Conservation (phyloP, 495 filamentous ascomycete genomes). For the Penicillium canescens region DNA sequence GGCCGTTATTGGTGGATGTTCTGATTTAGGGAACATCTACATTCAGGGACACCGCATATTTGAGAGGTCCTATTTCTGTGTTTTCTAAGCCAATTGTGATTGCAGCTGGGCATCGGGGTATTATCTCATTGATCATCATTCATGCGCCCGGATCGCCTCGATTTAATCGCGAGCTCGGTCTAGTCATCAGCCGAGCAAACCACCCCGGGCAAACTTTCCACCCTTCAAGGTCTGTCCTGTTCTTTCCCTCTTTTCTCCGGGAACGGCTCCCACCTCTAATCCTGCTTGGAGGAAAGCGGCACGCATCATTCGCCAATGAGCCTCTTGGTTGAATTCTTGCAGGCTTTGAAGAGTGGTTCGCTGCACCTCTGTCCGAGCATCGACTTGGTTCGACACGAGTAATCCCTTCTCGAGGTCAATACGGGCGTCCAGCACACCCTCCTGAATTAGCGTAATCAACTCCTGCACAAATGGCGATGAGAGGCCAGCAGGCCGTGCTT, state of each 20-base stretch:
- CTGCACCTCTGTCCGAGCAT: constrained; percentile 69
- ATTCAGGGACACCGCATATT: neutral
- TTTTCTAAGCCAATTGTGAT: neutral
- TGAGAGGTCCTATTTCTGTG: neutral
- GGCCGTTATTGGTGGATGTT: neutral
- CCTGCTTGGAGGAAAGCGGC: constrained; percentile 74
- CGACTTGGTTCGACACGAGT: constrained; percentile 66
- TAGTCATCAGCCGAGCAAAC: neutral
- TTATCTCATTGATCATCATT: constrained; percentile 25
- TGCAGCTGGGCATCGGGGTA: constrained; percentile 12
- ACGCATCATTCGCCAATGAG: constrained; percentile 71
- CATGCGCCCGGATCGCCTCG: constrained; percentile 2
- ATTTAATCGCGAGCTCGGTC: neutral
- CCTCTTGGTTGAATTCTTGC: constrained; percentile 68
- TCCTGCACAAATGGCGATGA: constrained; percentile 70
- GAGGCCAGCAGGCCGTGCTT: constrained; percentile 42
- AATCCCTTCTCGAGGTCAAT: constrained; percentile 82
- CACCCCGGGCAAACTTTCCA: neutral
- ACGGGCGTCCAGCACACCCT: constrained; percentile 69
- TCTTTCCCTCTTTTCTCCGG: constrained; percentile 10
- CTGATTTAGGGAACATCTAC: neutral
- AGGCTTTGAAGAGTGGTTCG: constrained; percentile 63
- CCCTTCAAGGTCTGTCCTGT: neutral
- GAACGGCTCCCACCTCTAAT: constrained; percentile 60
- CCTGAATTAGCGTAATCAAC: constrained; percentile 73